phyloP scores from a whole-genome alignment of 306 rosid genomes.

The Canavalia ensiformis region DNA sequence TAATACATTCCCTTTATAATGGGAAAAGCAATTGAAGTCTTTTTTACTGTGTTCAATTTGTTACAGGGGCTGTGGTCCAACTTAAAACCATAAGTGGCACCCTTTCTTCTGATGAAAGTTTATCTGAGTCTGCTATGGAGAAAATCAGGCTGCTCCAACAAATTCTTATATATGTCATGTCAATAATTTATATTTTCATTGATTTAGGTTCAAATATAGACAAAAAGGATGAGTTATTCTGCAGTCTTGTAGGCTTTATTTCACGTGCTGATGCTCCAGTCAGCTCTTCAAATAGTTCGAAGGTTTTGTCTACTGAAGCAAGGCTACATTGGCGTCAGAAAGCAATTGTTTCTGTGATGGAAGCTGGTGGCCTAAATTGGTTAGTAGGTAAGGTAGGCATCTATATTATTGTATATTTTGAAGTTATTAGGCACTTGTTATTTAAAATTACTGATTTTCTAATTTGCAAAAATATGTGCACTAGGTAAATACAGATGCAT shows the following conservation, averaged over 20 bases:
- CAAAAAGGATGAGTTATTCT: conserved; percentile 64
- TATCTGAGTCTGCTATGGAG: conserved; percentile 67
- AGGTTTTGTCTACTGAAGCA: conserved; percentile 69
- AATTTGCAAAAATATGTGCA: conserved; percentile 26
- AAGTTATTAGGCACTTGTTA: conserved; percentile 68
- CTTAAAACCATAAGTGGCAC: conserved; percentile 87
- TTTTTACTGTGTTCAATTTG: conserved; percentile 51
- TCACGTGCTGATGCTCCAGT: conserved; percentile 55
- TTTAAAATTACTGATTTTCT: conserved; percentile 14
- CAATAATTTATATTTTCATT: conserved; percentile 77
- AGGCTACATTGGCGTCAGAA: conserved; percentile 85
- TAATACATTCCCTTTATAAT: conserved; percentile 13
- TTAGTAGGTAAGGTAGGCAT: conserved; percentile 99
- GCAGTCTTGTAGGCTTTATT: conserved; percentile 56
- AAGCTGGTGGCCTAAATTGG: conserved; percentile 99
- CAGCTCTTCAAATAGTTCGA: conserved; percentile 67
- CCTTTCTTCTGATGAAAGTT: conserved; percentile 73
- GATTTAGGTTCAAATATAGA: conserved; percentile 72
- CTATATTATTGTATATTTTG: conserved; percentile 46
- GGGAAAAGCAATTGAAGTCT: conserved; percentile 26
- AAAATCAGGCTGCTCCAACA: conserved; percentile 76
- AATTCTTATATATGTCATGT: conserved; percentile 76
- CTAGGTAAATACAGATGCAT: conserved; percentile 9
- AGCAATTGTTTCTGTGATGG: conserved; percentile 95
- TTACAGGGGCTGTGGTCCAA: conserved; percentile 91